Evolutionary conservation across 176 grass and related monocot genomes (phyloP).

Genomic region (Aegilops speltoides): DNA sequence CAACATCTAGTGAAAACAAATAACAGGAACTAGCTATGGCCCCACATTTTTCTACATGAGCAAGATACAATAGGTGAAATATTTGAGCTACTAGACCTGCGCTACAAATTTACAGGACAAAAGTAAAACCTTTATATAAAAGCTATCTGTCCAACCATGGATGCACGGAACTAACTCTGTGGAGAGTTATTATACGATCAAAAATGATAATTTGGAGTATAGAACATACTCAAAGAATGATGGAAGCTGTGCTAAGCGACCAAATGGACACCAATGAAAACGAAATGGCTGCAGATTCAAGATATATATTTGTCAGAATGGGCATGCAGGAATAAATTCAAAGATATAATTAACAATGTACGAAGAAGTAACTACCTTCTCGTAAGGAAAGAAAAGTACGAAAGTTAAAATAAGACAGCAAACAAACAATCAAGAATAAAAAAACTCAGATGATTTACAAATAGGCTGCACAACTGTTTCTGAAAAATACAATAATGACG

Average conservation of each 20-base stretch:
- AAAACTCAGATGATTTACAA: neutral
- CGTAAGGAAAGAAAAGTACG: neutral
- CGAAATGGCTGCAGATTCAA: constrained; percentile 63
- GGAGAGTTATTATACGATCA: neutral
- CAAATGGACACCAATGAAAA: constrained; percentile 85
- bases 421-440: constrained; percentile 14
- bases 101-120: constrained; percentile 4
- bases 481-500: constrained; percentile 13
- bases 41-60: constrained; percentile 24
- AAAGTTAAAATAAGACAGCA: constrained; percentile 27
- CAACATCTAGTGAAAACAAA: neutral
- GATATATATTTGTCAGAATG: constrained; percentile 29
- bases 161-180: neutral
- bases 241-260: constrained; percentile 58
- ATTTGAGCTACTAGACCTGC: neutral
- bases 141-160: neutral
- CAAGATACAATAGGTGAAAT: neutral
- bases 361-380: constrained; percentile 2
- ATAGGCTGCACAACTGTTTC: constrained; percentile 2
- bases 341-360: constrained; percentile 22
- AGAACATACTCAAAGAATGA: constrained; percentile 82
- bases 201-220: constrained; percentile 24
- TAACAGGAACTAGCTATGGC: neutral
- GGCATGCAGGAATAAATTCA: constrained; percentile 13
- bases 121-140: neutral